Percentiles rank a stretch among this genome's conserved stretches.
phyloP scores from a whole-genome alignment of 1,139 yeast species.

The Diutina pseudorugosa region DNA sequence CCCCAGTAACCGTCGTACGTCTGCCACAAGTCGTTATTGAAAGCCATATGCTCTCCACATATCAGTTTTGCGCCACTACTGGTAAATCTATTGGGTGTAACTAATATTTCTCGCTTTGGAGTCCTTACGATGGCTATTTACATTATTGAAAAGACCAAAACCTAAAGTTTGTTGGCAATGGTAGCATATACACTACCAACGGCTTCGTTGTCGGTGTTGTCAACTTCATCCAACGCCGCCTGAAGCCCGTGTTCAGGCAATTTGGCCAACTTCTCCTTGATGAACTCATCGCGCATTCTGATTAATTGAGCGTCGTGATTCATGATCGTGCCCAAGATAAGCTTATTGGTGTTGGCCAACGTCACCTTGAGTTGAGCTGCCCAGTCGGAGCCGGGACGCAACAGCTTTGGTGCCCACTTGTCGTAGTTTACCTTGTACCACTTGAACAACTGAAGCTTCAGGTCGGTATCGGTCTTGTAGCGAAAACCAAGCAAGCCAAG shows the following conservation, averaged over 20 bases:
- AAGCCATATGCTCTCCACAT: too few species aligned
- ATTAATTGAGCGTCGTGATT: conserved; percentile 19
- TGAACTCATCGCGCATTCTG: conserved; percentile 13
- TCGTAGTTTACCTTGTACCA: conserved; percentile 46
- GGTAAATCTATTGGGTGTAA: background rate
- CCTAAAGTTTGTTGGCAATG: background rate
- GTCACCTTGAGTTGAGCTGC: conserved; percentile 27
- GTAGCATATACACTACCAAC: conserved; percentile 8
- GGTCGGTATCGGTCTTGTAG: conserved; percentile 12
- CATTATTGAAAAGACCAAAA: background rate
- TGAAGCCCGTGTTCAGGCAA: conserved; percentile 26
- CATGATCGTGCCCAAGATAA: conserved; percentile 32
- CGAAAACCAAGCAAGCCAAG: conserved; percentile 41
- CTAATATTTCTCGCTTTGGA: background rate
- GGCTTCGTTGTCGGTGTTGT: conserved; percentile 12
- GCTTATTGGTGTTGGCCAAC: conserved; percentile 24
- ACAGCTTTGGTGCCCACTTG: conserved; percentile 34
- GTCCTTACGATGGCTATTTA: background rate
- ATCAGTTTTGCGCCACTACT: too few species aligned
- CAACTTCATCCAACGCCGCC: conserved; percentile 13
- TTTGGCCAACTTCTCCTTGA: conserved; percentile 16
- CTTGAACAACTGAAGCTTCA: conserved; percentile 27
- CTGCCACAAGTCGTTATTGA: background rate
- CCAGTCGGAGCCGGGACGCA: conserved; percentile 33
- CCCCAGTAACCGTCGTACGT: background rate